Evolutionary conservation across 2,329 filamentous ascomycete genomes (phyloP), one percentile per base, ranked within the genome.

Genomic region (Claviceps pusilla): DNA sequence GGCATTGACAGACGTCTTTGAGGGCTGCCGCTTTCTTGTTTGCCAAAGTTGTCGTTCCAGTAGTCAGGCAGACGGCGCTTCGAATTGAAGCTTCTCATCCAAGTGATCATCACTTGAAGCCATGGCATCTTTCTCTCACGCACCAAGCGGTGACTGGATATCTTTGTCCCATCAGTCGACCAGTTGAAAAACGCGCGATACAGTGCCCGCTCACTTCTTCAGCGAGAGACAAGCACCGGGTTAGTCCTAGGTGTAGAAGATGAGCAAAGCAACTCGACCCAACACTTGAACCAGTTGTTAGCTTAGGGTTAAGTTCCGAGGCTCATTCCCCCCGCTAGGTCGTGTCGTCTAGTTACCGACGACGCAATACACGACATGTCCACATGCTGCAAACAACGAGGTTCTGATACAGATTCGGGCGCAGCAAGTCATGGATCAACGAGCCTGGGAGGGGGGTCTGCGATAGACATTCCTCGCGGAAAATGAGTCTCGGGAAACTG

Each of bases 231-330:
- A 58, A 65, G 64, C 56, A 61, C 55, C 64, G 60, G 57, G 60
- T 53, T 58, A 60, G 62, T 59, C 60, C 54, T 58, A 60, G 62
- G 67, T 71, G 65, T 89, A 89, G 67, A 90, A 81, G 76, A 77
- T 73, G 74, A 73, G 71, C 77, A 72, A 77, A 71, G 82, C 82
- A 82, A 85, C 83, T 79, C 73, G 76, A 76, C 80, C 81, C 82
- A 86, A 89, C 65, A 77, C 86, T 87, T 58, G 62, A 68, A 81
- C 87, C 86, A 86, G 82, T 74, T 69, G 67, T 73, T 71, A 74
- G 74, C 78, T 86, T 95, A 95, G 90, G 90, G 90, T 95, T 95
- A 95, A 90, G 87, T 90, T 90, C 87, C 88, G 83, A 84, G 71
- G 74, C 71, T 74, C 75, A 75, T 80, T 84, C 79, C 77, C 79